Evolutionary conservation across 75 land plant species (phyloP), one percentile per base, ranked within the genome.

Genomic region (Pinus taeda): DNA sequence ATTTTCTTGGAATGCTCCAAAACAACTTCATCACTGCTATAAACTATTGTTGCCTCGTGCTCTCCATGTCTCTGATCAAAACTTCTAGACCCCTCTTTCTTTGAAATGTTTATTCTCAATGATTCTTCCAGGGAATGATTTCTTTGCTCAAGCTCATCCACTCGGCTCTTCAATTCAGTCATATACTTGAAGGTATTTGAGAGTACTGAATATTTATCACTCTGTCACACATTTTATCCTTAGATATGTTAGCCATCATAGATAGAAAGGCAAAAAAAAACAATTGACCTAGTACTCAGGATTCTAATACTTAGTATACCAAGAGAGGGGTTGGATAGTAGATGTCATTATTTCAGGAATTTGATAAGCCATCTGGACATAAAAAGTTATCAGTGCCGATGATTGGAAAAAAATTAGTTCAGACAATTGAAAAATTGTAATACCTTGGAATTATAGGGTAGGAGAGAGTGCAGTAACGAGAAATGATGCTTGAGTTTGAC

Each of bases 401-500:
- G 30, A 62, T 4, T 12, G 29, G 1, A 62, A 62, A 14, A 49
- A 49, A 49, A 49, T 6, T 9, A 49, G 55, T 2, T 11, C 55
- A 49, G 61, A n/a, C 8, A 60, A 60, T 4, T 60, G 36, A 39
- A 42, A 49, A 20, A 20, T 1, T 36, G 0, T 39, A 42, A 42
- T 69, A 73, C 74, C 74, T 73, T 73, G 36, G 59, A 56, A 15
- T 73, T 57, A 24, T 0, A 4, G 1, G 74, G 74, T 4, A 73
- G 36, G 3, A 73, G 9, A 56, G 59, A 73, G 33, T 73, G 45
- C 39, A 73, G 57, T 15, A 12, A 6, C 55, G 57, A 29, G 33
- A 73, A 73, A 22, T 73, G 74, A 7, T 56, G 58, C 17, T 56
- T 73, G 55, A 73, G 55, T 29, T 57, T 73, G 59, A 56, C 14